Evolutionary conservation across 371 early-diverging fungal species (phyloP).

Genomic region (Zychaea mexicana): DNA sequence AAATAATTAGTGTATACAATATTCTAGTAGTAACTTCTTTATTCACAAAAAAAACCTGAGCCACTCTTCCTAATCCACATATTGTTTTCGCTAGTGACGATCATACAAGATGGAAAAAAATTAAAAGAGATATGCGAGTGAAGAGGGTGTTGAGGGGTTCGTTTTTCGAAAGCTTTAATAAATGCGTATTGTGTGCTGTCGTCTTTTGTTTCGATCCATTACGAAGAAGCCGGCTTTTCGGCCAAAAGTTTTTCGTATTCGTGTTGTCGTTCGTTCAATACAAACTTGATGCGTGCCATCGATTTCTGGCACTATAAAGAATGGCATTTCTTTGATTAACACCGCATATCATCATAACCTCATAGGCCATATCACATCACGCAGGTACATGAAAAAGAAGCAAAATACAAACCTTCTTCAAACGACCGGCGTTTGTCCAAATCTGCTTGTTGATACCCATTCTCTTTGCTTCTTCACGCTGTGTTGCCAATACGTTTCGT

Average conservation of each 20-base stretch:
- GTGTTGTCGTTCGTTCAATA: slow-evolving; percentile 86
- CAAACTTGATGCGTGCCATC: slow-evolving; percentile 93
- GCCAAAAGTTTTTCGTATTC: slow-evolving; percentile 63
- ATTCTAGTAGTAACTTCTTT: no score
- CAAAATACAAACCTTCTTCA: slow-evolving; percentile 64
- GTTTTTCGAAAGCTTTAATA: no score
- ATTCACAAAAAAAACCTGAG: no score
- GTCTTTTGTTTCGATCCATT: background rate
- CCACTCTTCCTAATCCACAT: background rate
- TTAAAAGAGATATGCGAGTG: no score
- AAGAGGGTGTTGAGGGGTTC: no score
- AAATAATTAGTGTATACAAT: no score
- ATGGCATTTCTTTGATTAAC: background rate
- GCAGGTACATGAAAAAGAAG: background rate
- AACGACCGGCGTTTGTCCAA: slow-evolving; percentile 76
- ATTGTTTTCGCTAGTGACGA: no score
- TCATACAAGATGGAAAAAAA: no score
- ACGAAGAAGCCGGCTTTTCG: slow-evolving; percentile 9
- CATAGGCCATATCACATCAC: background rate
- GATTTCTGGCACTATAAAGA: slow-evolving; percentile 79
- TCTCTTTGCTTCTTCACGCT: slow-evolving; percentile 81
- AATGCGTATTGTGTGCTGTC: no score
- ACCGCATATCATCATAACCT: background rate
- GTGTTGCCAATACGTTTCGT: slow-evolving; percentile 89
- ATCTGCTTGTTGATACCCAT: slow-evolving; percentile 60